Conservation (phyloP, 768 basidiomycete species). For the Fomitopsis serialis region DNA sequence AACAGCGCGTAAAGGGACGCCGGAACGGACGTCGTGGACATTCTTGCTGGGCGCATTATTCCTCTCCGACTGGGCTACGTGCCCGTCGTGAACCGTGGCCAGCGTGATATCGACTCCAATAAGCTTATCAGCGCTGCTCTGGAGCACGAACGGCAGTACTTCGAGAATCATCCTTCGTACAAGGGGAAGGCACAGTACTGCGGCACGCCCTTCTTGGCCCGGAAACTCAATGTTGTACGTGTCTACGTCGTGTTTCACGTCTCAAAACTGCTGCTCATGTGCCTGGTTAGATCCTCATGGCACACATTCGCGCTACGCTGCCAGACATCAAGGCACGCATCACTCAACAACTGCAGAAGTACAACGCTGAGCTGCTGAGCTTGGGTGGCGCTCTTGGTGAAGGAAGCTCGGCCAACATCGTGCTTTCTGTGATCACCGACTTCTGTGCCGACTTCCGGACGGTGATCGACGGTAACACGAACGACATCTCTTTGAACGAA, state of each 20-base stretch:
- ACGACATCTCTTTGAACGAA: conserved; percentile 92
- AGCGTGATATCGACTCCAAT: conserved; percentile 89
- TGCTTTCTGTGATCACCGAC: conserved; percentile 96
- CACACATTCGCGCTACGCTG: conserved; percentile 95
- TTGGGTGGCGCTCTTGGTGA: conserved; percentile 90
- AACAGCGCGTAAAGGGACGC: conserved; percentile 64
- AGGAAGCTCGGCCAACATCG: conserved; percentile 81
- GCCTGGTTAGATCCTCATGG: conserved; percentile 85
- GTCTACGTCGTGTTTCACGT: conserved; percentile 73
- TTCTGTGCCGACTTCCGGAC: conserved; percentile 97
- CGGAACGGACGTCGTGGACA: conserved; percentile 98
- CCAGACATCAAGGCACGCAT: conserved; percentile 98
- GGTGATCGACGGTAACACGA: conserved; percentile 95
- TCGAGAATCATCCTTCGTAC: conserved; percentile 92
- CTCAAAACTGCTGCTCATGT: conserved; percentile 63
- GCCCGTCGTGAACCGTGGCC: conserved; percentile 97
- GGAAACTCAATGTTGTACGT: conserved; percentile 90
- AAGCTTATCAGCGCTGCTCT: conserved; percentile 84
- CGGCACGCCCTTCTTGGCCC: conserved; percentile 93
- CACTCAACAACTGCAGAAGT: conserved; percentile 85
- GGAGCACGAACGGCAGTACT: conserved; percentile 87
- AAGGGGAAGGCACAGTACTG: conserved; percentile 94
- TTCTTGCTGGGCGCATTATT: conserved; percentile 94
- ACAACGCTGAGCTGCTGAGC: conserved; percentile 71
- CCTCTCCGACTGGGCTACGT: conserved; percentile 96